Evolutionary conservation across 768 basidiomycete genomes (phyloP).

Genomic region (Candolleomyces efflorescens): DNA sequence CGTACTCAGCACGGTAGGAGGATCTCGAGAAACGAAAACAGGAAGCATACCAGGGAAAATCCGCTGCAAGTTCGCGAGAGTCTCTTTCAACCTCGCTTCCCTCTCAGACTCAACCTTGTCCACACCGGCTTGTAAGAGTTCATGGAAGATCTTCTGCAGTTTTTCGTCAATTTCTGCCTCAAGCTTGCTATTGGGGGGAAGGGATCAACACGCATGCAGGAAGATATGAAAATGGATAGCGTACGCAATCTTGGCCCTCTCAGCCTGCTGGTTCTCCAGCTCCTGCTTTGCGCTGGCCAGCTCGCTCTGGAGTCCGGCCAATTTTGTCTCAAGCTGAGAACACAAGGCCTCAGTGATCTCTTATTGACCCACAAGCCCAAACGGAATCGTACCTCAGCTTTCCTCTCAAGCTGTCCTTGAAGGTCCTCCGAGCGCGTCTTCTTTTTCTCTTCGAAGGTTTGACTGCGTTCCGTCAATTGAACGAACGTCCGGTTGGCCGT

Average conservation of each 20-base stretch:
- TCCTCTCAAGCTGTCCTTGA: conserved; percentile 41
- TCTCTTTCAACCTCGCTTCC: conserved; percentile 83
- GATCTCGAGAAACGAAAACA: background rate
- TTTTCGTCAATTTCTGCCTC: conserved; percentile 93
- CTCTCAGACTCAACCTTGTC: conserved; percentile 85
- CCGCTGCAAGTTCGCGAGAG: conserved; percentile 74
- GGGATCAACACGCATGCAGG: background rate
- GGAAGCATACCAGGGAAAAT: conserved; percentile 73
- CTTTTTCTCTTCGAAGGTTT: conserved; percentile 57
- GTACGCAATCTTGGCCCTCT: conserved; percentile 75
- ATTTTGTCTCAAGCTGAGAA: conserved; percentile 55
- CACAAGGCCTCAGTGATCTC: background rate
- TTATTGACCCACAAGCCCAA: background rate
- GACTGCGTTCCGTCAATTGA: conserved; percentile 65
- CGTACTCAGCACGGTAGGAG: background rate
- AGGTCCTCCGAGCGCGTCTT: conserved; percentile 54
- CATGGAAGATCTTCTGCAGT: conserved; percentile 72
- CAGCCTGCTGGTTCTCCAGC: conserved; percentile 80
- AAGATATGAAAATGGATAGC: conserved; percentile 16
- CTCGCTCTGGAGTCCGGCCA: conserved; percentile 52
- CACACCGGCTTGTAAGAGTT: conserved; percentile 86
- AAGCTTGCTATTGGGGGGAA: conserved; percentile 57
- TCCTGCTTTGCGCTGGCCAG: conserved; percentile 69
- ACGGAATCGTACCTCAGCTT: conserved; percentile 47
- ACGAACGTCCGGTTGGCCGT: conserved; percentile 57